phyloP scores from a whole-genome alignment of 306 rosid species.

The Amphicarpaea edgeworthii region DNA sequence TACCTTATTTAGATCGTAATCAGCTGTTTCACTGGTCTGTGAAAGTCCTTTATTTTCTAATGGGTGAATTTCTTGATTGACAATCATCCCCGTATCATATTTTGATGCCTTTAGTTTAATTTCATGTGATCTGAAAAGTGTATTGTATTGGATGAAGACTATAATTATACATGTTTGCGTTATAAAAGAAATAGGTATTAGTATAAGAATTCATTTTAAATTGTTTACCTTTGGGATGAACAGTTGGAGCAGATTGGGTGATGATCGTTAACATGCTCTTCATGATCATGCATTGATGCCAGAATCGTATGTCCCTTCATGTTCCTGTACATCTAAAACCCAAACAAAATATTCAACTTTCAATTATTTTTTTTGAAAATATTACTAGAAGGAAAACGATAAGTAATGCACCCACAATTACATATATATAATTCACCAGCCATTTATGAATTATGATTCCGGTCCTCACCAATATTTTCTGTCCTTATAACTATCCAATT shows the following conservation, averaged over 20 bases:
- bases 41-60: conserved; percentile 33
- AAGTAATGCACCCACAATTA: not conserved
- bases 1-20: conserved; percentile 56
- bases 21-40: conserved; percentile 44
- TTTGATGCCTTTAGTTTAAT: not conserved
- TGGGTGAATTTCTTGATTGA: not conserved
- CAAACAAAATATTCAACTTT: not conserved
- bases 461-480: too few species aligned
- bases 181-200: not conserved
- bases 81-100: conserved; percentile 3
- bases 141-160: not conserved
- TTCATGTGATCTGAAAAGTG: conserved; percentile 35
- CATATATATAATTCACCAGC: too few species aligned
- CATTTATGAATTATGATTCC: too few species aligned
- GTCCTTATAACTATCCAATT: not conserved
- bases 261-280: conserved; percentile 32
- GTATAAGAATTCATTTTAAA: too few species aligned
- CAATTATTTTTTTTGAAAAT: not conserved
- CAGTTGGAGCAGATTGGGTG: conserved; percentile 37
- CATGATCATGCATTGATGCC: conserved; percentile 20
- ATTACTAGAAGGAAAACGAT: too few species aligned
- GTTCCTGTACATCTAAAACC: conserved; percentile 63
- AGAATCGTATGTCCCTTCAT: conserved; percentile 34
- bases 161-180: not conserved
- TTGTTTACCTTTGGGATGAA: conserved; percentile 59